Evolutionary conservation across 2,329 filamentous ascomycete species (phyloP).

Genomic region (Aspergillus pseudotamarii): DNA sequence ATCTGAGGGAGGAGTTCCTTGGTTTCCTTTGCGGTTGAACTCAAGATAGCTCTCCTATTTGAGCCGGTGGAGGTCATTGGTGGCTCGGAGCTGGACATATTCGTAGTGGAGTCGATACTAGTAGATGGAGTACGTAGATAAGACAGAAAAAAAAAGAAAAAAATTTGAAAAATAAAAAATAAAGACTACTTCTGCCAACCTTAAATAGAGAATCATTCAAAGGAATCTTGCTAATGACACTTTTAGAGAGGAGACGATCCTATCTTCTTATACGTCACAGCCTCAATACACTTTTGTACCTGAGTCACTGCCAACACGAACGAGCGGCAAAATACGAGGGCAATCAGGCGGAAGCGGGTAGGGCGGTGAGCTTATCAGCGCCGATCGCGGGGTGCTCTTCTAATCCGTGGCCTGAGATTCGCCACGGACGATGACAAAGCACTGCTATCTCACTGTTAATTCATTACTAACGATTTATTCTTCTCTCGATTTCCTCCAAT

Average conservation of each 20-base stretch:
- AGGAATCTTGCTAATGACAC: neutral
- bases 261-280: neutral
- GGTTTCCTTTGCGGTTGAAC: slow-evolving; percentile 53
- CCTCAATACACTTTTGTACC: neutral
- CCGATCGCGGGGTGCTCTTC: slow-evolving; percentile 24
- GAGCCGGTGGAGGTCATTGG: neutral
- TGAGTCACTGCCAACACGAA: slow-evolving; percentile 4
- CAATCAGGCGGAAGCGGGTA: neutral
- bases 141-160: neutral
- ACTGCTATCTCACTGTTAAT: slow-evolving; percentile 12
- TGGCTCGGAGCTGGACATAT: neutral
- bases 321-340: slow-evolving; percentile 10
- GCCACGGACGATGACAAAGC: slow-evolving; percentile 39
- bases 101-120: neutral
- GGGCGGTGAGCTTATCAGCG: slow-evolving; percentile 34
- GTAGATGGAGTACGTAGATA: neutral
- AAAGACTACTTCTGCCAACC: neutral
- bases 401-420: slow-evolving; percentile 13
- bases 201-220: neutral
- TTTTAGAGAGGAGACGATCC: neutral
- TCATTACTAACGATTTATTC: slow-evolving; percentile 19
- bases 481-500: slow-evolving; percentile 1
- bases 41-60: slow-evolving; percentile 33
- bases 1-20: slow-evolving; percentile 51
- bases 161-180: too few species aligned